Base-by-base conservation (phyloP, 805 yeast species). In the Candida peoriensis region DNA sequence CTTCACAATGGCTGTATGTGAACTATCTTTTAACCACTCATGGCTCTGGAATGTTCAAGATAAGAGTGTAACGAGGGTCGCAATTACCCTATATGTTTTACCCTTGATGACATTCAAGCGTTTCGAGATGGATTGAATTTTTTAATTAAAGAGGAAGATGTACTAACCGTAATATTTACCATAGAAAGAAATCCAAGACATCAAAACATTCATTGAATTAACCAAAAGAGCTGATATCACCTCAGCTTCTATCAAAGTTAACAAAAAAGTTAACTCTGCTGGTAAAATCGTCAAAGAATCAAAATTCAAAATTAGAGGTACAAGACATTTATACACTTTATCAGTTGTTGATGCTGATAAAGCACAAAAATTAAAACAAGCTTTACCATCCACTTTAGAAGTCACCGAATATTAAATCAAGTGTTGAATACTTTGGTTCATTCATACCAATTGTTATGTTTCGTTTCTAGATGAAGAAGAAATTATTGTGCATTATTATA, bases 301-400 rank as follows among this genome's bases (percentile, higher is more conserved):
- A 76, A 93, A 93, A 75, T 93, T 93, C 89, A 93, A 93, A 85
- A 86, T 93, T 63, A 88, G 97, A 80, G 96, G 97, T 70, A 62
- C 96, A 50, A 87, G 76, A 69, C 69, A 84, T 77, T 80, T 87
- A 64, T 93, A 93, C 85, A 93, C 98, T 58, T 77, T 90, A 70
- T 84, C 84, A 57, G 90, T 93, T 62, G 78, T 83, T 75, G 97
- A 93, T 70, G 83, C 87, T 62, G 82, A 86, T 69, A 89, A 88
- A 80, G 97, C 97, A 61, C 80, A 85, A 82, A 93, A 93, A 78
- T 79, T 93, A 74, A 81, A 85, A 64, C 96, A 89, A 77, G 84
- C 97, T 62, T 78, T 93, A 62, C 97, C 97, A 69, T 95, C 98
- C 67, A 77, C 84, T 60, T 77, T 84, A 70, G 76, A 78, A 66